Evolutionary conservation across 345 rosid genomes (phyloP).

Genomic region (Gynandropsis gynandra): DNA sequence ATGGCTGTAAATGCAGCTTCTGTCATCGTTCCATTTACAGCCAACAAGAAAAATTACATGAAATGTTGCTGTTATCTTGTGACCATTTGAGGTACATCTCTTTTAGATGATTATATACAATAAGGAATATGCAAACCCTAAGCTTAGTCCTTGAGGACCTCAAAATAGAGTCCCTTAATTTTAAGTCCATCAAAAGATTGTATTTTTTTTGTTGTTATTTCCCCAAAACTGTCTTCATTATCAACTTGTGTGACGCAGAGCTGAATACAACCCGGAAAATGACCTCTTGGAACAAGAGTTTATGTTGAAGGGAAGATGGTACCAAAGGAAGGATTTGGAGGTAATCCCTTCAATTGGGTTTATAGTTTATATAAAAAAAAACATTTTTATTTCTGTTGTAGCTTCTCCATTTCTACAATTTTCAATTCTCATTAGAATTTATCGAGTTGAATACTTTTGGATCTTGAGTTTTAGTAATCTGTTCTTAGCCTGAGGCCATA

Average conservation of each 20-base stretch:
- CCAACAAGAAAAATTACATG: too few species aligned
- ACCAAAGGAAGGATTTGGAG: constrained; percentile 85
- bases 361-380: neutral
- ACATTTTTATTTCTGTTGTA: neutral
- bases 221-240: too few species aligned
- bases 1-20: constrained; percentile 2
- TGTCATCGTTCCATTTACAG: neutral
- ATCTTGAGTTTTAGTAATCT: neutral
- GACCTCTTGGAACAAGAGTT: constrained; percentile 85
- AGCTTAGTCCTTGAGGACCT: too few species aligned
- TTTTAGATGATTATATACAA: too few species aligned
- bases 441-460: neutral
- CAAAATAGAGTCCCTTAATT: too few species aligned
- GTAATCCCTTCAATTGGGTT: constrained; percentile 27
- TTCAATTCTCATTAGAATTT: too few species aligned
- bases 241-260: constrained; percentile 44
- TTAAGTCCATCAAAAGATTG: neutral
- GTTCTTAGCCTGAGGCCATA: neutral
- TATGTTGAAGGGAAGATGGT: constrained; percentile 76
- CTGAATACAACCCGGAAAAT: constrained; percentile 76
- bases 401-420: neutral
- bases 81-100: too few species aligned
- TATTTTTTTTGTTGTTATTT: constrained; percentile 3
- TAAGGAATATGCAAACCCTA: too few species aligned
- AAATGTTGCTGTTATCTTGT: too few species aligned